phyloP scores from a whole-genome alignment of 2,329 filamentous ascomycete species.

The Rhynchosporium secalis region DNA sequence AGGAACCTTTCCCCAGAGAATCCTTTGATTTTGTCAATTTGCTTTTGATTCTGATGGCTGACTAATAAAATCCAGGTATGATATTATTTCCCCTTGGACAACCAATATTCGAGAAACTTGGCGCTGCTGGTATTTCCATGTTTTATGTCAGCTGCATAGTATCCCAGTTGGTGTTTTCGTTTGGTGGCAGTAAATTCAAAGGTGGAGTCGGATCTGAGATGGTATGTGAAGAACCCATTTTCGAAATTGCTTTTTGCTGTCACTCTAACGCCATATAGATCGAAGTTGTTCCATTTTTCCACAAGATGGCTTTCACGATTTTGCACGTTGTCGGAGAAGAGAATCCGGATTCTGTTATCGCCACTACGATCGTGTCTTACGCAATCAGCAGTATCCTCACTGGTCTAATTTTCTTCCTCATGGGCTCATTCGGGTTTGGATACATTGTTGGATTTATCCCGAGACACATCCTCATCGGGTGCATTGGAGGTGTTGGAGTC shows the following conservation, averaged over 20 bases:
- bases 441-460: constrained; percentile 97
- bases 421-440: constrained; percentile 84
- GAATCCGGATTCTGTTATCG: constrained; percentile 81
- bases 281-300: constrained; percentile 97
- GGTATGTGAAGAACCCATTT: constrained; percentile 48
- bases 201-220: constrained; percentile 94
- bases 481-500: constrained; percentile 95
- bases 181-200: constrained; percentile 80
- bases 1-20: neutral
- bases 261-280: constrained; percentile 56
- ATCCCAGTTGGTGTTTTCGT: constrained; percentile 86
- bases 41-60: constrained; percentile 6
- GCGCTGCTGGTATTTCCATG: constrained; percentile 93
- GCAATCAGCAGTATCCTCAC: constrained; percentile 89
- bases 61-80: constrained; percentile 58
- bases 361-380: constrained; percentile 91
- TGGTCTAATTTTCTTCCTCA: constrained; percentile 85
- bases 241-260: neutral
- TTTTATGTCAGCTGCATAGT: constrained; percentile 98
- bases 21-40: neutral
- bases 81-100: constrained; percentile 92
- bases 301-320: constrained; percentile 95
- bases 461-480: constrained; percentile 92
- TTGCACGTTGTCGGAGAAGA: constrained; percentile 75
- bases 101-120: constrained; percentile 80